Percentiles rank a stretch among this genome's conserved stretches.
Evolutionary conservation across 2,329 filamentous ascomycete genomes (phyloP).

Genomic region (Thielaviopsis populi): DNA sequence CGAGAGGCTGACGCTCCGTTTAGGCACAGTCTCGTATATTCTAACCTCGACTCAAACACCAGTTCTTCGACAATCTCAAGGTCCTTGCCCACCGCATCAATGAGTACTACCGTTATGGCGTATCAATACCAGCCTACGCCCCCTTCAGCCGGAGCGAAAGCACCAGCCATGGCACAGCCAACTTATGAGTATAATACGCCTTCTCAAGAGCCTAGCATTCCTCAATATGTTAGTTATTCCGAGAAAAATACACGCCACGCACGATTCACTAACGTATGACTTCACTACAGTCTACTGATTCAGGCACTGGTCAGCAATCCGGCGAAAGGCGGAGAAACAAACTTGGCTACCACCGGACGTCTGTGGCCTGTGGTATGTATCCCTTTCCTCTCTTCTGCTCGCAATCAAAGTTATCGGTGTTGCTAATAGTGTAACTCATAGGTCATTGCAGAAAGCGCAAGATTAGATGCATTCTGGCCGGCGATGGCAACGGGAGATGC

Average conservation of each 20-base stretch:
- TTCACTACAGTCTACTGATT: slow-evolving; percentile 24
- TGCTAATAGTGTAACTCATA: slow-evolving; percentile 25
- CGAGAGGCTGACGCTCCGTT: background rate
- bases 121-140: background rate
- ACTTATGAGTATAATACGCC: background rate
- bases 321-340: slow-evolving; percentile 61
- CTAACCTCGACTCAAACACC: too few species aligned
- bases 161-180: background rate
- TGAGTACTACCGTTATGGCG: background rate
- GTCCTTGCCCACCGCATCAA: background rate
- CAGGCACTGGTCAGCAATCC: slow-evolving; percentile 23
- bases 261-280: slow-evolving; percentile 21
- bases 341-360: slow-evolving; percentile 86
- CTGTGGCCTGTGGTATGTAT: slow-evolving; percentile 83
- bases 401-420: background rate
- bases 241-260: background rate
- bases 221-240: slow-evolving; percentile 23
- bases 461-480: slow-evolving; percentile 72
- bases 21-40: background rate
- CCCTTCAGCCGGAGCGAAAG: background rate
- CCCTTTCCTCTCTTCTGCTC: background rate
- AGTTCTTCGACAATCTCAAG: background rate
- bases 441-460: slow-evolving; percentile 86
- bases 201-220: background rate
- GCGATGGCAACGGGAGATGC: slow-evolving; percentile 62